phyloP scores from a whole-genome alignment of 495 filamentous ascomycete genomes.

The Lasiosphaeria hispida region DNA sequence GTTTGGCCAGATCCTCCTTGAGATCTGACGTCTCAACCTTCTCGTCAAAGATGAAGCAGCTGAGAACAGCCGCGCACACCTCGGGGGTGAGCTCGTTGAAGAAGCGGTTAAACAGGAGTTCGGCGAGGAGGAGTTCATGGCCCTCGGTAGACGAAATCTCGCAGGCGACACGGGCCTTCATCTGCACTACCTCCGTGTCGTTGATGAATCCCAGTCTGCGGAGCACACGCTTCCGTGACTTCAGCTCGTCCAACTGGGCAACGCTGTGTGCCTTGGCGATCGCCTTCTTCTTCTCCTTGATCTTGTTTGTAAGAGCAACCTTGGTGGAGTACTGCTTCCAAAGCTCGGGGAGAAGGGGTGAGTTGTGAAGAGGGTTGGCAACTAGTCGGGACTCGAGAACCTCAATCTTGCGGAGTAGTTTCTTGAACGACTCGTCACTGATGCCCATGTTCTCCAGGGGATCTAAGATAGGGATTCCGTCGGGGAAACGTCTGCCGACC shows the following conservation, averaged over 20 bases:
- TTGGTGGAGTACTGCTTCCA: conserved; percentile 84
- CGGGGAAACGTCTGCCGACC: conserved; percentile 81
- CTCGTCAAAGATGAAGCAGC: conserved; percentile 96
- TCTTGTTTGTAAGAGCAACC: conserved; percentile 67
- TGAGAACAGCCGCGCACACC: conserved; percentile 77
- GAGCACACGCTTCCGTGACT: conserved; percentile 92
- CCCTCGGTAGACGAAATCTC: conserved; percentile 88
- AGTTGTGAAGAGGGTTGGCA: conserved; percentile 84
- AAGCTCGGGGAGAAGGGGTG: conserved; percentile 72
- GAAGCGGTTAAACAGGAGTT: conserved; percentile 93
- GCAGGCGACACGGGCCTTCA: conserved; percentile 94
- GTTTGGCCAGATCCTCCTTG: conserved; percentile 80
- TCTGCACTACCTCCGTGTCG: conserved; percentile 86
- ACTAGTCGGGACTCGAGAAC: conserved; percentile 90
- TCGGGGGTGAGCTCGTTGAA: conserved; percentile 94
- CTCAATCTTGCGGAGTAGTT: conserved; percentile 91
- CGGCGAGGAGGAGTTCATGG: conserved; percentile 82
- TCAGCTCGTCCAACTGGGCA: conserved; percentile 91
- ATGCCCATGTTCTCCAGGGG: conserved; percentile 95
- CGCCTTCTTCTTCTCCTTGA: conserved; percentile 83
- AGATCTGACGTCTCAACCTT: conserved; percentile 73
- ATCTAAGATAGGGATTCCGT: conserved; percentile 83
- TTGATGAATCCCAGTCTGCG: conserved; percentile 95
- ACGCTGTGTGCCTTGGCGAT: conserved; percentile 79
- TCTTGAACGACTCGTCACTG: conserved; percentile 87